Evolutionary conservation across 1,284 basidiomycete species (phyloP), one percentile per base, ranked within the genome.

Genomic region (Omphalotus olearius): DNA sequence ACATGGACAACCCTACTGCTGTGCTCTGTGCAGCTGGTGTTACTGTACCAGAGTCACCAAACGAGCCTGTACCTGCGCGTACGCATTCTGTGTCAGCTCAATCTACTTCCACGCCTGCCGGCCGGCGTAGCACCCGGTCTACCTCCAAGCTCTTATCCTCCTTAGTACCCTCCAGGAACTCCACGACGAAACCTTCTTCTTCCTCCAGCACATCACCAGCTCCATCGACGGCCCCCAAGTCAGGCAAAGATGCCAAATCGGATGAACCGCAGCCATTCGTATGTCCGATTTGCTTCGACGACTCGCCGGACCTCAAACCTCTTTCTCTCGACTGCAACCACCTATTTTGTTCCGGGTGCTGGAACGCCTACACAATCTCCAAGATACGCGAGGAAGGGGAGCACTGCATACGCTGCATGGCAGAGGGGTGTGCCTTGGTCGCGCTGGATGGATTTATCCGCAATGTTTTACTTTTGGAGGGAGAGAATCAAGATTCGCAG

Each of bases 321-420:
- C 75, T 86, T 26, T 68, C 85, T 1, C 76, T 96, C 40, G 75
- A 79, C 26, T 97, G 93, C 67, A 82, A 79, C 39, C 93, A 97
- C 67, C 69, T 78, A 20, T 96, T 90, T 68, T 98, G 94, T 71
- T 78, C 76, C 14, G 82, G 76, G 14, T 99, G 96, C 71, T 99
- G 97, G 89, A 72, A 72, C 45, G 84, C 88, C 44, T 98, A 98
- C 67, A 67, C 91, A 47, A 75, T 76, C 40, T 85, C 87, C 60
- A 98, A 99, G 76, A 83, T 99, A 63, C 83, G 81, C 56, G 88
- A 88, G 54, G 96, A 99, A 65, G 91, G 89, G 51, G 96, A 98
- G 66, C 85, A 88, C 57, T 73, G 79, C 38, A 85, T 98, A 57
- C 83, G 90, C 56, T 99, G 96, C 74, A 98, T 99, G 96, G 89